phyloP scores from a whole-genome alignment of 768 basidiomycete genomes.

The Phylloporus arenicola region DNA sequence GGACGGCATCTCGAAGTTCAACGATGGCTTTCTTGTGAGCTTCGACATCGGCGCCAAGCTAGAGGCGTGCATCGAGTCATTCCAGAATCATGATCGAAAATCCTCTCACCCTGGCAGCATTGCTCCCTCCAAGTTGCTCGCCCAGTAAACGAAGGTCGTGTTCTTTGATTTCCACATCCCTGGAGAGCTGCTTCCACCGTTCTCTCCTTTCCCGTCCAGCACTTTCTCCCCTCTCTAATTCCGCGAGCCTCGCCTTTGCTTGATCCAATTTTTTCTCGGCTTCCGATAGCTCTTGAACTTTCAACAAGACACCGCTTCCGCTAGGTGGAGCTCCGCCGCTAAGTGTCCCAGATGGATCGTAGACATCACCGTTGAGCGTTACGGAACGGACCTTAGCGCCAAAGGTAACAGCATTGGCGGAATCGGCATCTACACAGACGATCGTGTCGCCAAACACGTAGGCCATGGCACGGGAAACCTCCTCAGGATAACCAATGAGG shows the following conservation, averaged over 20 bases:
- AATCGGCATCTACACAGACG: constrained; percentile 82
- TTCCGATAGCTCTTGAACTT: constrained; percentile 76
- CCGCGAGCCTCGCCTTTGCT: constrained; percentile 43
- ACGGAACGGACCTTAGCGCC: constrained; percentile 68
- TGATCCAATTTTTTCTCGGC: constrained; percentile 55
- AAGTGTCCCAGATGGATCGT: constrained; percentile 92
- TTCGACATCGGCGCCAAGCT: constrained; percentile 83
- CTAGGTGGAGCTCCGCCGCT: constrained; percentile 86
- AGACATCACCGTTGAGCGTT: constrained; percentile 91
- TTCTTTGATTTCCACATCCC: constrained; percentile 83
- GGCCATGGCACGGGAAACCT: constrained; percentile 83
- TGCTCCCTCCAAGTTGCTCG: constrained; percentile 83
- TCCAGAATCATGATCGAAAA: background rate
- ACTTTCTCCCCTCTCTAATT: constrained; percentile 52
- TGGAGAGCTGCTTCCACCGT: constrained; percentile 51
- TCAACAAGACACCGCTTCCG: constrained; percentile 66
- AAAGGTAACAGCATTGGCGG: constrained; percentile 89
- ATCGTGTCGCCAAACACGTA: constrained; percentile 93
- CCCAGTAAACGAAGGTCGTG: constrained; percentile 81
- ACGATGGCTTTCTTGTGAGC: constrained; percentile 58
- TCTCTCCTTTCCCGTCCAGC: constrained; percentile 49
- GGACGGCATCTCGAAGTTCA: constrained; percentile 52
- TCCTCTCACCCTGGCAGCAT: constrained; percentile 72
- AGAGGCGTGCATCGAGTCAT: constrained; percentile 2
- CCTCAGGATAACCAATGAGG: constrained; percentile 74